These are phyloP conservation scores for Dothistroma pini DNA, from an alignment of 2,329 filamentous ascomycete species.

Conservation along the genomic window DNA sequence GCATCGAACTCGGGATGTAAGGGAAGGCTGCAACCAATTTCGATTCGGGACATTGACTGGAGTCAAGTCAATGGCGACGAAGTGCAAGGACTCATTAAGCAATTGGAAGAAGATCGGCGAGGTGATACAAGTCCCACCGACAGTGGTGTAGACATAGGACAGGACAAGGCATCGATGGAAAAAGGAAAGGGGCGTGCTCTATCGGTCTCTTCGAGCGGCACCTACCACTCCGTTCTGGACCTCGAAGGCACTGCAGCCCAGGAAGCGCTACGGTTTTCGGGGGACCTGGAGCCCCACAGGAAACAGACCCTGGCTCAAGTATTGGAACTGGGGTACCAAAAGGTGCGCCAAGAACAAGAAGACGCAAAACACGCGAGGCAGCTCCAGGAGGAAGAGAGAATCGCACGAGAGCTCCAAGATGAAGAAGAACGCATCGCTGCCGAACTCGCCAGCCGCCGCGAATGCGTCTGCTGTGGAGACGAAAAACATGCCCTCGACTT, in stretches of 20 bases:
- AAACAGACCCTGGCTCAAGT: slow-evolving; percentile 2
- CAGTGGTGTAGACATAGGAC: slow-evolving; percentile 14
- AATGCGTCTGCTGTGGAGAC: slow-evolving; percentile 39
- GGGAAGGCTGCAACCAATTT: neutral
- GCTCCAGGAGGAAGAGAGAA: slow-evolving; percentile 8
- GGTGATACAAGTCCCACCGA: slow-evolving; percentile 14
- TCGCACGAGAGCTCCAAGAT: neutral
- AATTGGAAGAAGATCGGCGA: neutral
- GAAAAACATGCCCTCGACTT: slow-evolving; percentile 33
- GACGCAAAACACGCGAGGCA: slow-evolving; percentile 7
- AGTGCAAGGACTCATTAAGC: neutral
- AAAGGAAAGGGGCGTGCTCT: slow-evolving; percentile 17
- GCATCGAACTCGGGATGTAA: neutral
- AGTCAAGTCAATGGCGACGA: slow-evolving; percentile 2
- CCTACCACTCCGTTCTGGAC: neutral
- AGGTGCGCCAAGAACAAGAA: slow-evolving; percentile 9
- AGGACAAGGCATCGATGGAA: neutral
- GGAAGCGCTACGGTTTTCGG: neutral
- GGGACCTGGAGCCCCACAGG: neutral
- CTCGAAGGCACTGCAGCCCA: neutral
- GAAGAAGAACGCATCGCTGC: slow-evolving; percentile 18
- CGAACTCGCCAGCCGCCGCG: slow-evolving; percentile 18
- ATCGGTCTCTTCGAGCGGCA: neutral
- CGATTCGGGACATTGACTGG: slow-evolving; percentile 14
- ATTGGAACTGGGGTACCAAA: neutral